Base-by-base conservation (phyloP, 2,329 filamentous ascomycete genomes). In the Hypoxylon sp. region DNA sequence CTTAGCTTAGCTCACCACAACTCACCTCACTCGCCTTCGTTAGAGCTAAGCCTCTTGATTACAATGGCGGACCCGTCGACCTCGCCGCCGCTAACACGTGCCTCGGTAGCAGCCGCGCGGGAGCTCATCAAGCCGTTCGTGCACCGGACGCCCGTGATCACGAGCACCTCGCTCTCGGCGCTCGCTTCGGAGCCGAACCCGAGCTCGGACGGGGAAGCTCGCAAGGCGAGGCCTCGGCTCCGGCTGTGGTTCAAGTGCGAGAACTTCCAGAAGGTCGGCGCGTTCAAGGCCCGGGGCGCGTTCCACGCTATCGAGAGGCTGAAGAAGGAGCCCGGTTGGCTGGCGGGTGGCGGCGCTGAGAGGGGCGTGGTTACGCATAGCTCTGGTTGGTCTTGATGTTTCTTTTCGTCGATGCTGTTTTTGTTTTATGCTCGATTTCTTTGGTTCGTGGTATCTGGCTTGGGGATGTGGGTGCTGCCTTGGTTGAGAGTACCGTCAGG, bases 241-340 rank as follows among this genome's bases (percentile, higher is more conserved):
- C 85, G 89, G 11, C 85, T 98, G 58, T 96, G 93, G 84, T 97
- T 98, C 88, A 98, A 98, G 83, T 97, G 94, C 80, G 95, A 98
- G 84, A 98, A 98, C 80, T 84, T 93, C 65, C 96, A 98, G 83
- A 89, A 90, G 61, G 90, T 97, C 61, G 96, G 95, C 57, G 95
- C 95, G 0, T 98, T 98, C 85, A 98, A 98, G 82, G 92, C 90
- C 14, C 85, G 95, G 6, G 96, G 95, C 4, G 95, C 95, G 0
- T 98, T 97, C 74, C 93, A 98, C 80, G 94, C 95, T 0, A 78
- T 97, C 40, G 86, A 90, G 75, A 82, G 92, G 63, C 81, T 97
- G 76, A 89, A 91, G 77, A 80, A 79, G 70, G 87, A 90, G 74
- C 82, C 85, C 3, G 90, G 88, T 0, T 88, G 88, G 81, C 84